A percentile compares a stretch with the other conserved stretches of the same genome.
Evolutionary conservation across 805 yeast genomes (phyloP).

Genomic region (Myxozyma sirexii): DNA sequence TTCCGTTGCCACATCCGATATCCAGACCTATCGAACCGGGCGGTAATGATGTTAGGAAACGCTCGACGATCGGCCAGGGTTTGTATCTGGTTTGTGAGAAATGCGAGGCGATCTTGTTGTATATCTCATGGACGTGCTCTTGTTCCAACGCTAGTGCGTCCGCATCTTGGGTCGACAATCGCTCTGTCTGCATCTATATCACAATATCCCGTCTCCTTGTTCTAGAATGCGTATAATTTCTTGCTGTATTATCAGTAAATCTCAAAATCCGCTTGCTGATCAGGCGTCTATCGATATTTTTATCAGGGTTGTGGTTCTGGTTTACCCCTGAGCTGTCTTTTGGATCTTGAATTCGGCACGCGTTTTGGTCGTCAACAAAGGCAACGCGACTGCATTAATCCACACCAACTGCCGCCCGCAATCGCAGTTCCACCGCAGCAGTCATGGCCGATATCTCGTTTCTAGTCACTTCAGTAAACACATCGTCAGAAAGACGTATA

Average conservation of each 20-base stretch:
- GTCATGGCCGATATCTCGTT: constrained; percentile 51
- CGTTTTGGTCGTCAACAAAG: neutral
- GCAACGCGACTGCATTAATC: no score
- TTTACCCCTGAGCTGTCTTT: neutral
- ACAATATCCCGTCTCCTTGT: neutral
- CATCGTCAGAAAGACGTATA: constrained; percentile 69
- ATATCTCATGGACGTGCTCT: constrained; percentile 84
- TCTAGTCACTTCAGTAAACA: constrained; percentile 63
- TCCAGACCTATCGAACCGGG: constrained; percentile 78
- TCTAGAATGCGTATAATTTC: neutral
- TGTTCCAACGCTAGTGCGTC: constrained; percentile 53
- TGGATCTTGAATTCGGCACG: neutral
- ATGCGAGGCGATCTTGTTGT: constrained; percentile 88
- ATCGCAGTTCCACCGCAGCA: no score
- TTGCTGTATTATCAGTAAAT: no score
- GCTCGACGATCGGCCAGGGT: constrained; percentile 96
- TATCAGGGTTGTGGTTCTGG: neutral
- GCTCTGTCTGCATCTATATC: neutral
- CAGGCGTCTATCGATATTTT: no score
- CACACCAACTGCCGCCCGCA: no score
- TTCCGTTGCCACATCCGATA: constrained; percentile 97
- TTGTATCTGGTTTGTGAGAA: constrained; percentile 92
- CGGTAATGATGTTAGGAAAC: constrained; percentile 55
- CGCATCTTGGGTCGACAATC: constrained; percentile 7
- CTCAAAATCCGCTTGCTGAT: no score